Conservation (phyloP, 192 early-diverging fungal genomes). For the Linnemannia exigua region DNA sequence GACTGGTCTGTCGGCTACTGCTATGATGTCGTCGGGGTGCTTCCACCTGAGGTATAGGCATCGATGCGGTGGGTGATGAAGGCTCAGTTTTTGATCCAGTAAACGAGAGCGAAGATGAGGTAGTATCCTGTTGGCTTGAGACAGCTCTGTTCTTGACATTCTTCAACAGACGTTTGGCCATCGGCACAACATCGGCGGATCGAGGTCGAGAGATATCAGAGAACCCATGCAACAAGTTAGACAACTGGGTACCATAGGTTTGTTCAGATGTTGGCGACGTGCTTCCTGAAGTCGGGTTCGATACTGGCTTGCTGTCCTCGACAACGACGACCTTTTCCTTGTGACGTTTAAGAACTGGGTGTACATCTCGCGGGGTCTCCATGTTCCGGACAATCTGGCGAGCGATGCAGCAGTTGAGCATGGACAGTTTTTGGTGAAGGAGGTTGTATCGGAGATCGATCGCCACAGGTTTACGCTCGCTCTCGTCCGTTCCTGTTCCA, state of each 20-base stretch:
- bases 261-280: not conserved
- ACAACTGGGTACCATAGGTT: constrained; percentile 31
- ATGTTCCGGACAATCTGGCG: constrained; percentile 51
- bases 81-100: constrained; percentile 19
- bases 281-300: not conserved
- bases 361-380: constrained; percentile 21
- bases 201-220: constrained; percentile 46
- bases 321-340: constrained; percentile 4
- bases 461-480: constrained; percentile 51
- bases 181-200: constrained; percentile 49
- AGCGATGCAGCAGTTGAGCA: constrained; percentile 85
- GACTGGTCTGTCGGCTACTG: not conserved
- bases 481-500: not conserved
- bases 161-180: constrained; percentile 43
- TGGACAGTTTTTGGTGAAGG: constrained; percentile 81
- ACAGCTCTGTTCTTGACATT: constrained; percentile 34
- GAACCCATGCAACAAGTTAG: constrained; percentile 38
- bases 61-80: constrained; percentile 23
- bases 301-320: not conserved
- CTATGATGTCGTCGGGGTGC: not conserved
- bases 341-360: constrained; percentile 33
- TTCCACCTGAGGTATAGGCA: constrained; percentile 40
- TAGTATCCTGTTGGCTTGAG: not conserved
- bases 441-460: constrained; percentile 79
- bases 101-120: not conserved